Percentiles rank a stretch among this genome's conserved stretches.
phyloP scores from a whole-genome alignment of 306 rosid species.

The Quercus mongolica region DNA sequence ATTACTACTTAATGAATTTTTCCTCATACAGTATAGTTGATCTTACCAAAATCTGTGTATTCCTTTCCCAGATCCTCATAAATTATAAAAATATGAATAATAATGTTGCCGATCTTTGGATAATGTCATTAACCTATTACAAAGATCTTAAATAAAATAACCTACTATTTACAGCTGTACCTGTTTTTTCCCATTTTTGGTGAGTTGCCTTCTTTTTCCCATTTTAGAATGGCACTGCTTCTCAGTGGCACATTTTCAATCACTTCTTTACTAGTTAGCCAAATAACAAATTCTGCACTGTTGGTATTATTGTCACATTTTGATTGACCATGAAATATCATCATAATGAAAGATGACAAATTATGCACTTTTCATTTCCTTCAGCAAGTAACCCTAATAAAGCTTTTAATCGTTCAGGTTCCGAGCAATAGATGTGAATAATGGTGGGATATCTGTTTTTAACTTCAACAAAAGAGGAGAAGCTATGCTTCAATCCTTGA shows the following conservation, averaged over 20 bases:
- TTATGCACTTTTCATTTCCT: constrained; percentile 1
- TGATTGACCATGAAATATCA: not conserved
- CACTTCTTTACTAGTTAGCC: not conserved
- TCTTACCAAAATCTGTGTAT: not conserved
- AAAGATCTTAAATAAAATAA: not conserved
- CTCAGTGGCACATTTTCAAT: not conserved
- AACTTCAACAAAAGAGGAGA: constrained; percentile 72
- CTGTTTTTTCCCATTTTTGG: not conserved
- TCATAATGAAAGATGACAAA: not conserved
- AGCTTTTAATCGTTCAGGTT: constrained; percentile 48
- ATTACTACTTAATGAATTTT: not conserved
- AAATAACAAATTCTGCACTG: not conserved
- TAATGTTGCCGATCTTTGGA: not conserved
- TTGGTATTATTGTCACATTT: not conserved
- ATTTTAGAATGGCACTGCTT: not conserved
- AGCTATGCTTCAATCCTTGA: constrained; percentile 68
- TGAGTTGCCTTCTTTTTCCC: not conserved
- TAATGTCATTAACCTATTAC: not conserved
- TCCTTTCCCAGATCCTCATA: not conserved
- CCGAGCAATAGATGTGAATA: constrained; percentile 63
- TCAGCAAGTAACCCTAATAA: not conserved
- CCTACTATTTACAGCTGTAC: not conserved
- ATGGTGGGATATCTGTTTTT: constrained; percentile 64
- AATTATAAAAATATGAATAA: not conserved
- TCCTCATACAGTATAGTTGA: not conserved